Conservation (phyloP, 805 yeast species). For the Barnettozyma sucrosica region DNA sequence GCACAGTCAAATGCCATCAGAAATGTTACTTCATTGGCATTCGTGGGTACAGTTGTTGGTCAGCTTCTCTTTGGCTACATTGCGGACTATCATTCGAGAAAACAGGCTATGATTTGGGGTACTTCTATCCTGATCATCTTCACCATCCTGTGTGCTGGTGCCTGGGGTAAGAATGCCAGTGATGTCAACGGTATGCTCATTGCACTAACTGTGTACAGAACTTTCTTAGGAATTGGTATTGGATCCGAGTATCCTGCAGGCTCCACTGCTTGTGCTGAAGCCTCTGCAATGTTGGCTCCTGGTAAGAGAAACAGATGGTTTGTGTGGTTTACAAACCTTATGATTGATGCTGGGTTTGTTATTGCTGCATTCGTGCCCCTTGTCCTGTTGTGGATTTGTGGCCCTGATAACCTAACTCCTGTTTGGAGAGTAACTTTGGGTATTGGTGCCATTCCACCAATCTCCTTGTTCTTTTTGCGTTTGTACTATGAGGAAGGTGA, state of each 20-base stretch:
- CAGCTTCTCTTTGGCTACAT: constrained; percentile 75
- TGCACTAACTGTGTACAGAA: constrained; percentile 78
- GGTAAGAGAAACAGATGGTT: constrained; percentile 88
- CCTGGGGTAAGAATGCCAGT: constrained; percentile 59
- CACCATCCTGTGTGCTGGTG: constrained; percentile 73
- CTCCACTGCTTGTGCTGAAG: constrained; percentile 90
- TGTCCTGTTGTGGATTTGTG: constrained; percentile 79
- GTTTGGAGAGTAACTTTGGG: constrained; percentile 93
- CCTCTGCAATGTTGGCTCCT: constrained; percentile 69
- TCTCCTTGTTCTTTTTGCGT: constrained; percentile 72
- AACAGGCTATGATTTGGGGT: constrained; percentile 75
- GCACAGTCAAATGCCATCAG: constrained; percentile 61
- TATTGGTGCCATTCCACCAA: constrained; percentile 84
- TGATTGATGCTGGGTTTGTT: constrained; percentile 87
- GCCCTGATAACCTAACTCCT: constrained; percentile 60
- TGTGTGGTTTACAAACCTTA: constrained; percentile 79
- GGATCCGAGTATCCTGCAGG: constrained; percentile 96
- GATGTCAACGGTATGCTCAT: constrained; percentile 69
- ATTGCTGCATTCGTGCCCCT: constrained; percentile 79
- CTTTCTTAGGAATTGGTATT: constrained; percentile 83
- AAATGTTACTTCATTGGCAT: constrained; percentile 82
- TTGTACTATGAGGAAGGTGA: constrained; percentile 69
- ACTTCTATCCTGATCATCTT: constrained; percentile 70
- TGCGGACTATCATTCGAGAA: constrained; percentile 77
- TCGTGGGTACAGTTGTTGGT: constrained; percentile 89